phyloP scores from a whole-genome alignment of 1,139 yeast genomes.

The Zygosaccharomyces pseudobailii region DNA sequence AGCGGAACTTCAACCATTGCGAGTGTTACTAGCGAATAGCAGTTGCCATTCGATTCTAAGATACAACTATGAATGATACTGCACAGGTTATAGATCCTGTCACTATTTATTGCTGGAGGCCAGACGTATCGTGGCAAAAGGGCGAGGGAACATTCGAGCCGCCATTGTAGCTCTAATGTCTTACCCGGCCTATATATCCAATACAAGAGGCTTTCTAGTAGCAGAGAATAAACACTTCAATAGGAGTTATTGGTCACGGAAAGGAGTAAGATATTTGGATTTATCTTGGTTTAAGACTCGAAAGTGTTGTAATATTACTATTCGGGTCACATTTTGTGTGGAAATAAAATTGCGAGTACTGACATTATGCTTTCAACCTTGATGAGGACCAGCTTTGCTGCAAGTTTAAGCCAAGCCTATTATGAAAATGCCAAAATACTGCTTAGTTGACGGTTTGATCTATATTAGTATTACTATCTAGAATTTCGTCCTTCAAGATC shows the following conservation, averaged over 20 bases:
- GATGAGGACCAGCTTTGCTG: neutral
- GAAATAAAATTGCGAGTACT: neutral
- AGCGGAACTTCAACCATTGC: conserved; percentile 1
- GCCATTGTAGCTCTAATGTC: neutral
- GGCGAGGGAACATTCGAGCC: neutral
- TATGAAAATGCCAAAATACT: too few relatives aligned
- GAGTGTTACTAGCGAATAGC: neutral
- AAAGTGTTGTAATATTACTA: too few relatives aligned
- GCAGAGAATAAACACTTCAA: too few relatives aligned
- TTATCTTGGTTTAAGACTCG: too few relatives aligned
- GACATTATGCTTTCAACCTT: neutral
- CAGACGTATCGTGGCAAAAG: neutral
- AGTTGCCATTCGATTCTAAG: neutral
- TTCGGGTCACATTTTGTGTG: neutral
- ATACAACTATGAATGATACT: neutral
- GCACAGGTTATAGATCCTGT: neutral
- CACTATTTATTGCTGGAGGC: neutral
- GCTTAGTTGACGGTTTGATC: too few relatives aligned
- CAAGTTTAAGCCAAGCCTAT: too few relatives aligned
- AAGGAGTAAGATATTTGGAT: too few relatives aligned
- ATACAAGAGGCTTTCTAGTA: too few relatives aligned
- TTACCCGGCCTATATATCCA: neutral
- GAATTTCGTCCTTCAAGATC: too few relatives aligned
- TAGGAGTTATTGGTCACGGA: too few relatives aligned
- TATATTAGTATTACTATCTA: too few relatives aligned